These are phyloP conservation scores for Pseudozyma flocculosa DNA, from an alignment of 1,284 basidiomycete species.

Conservation along the genomic window DNA sequence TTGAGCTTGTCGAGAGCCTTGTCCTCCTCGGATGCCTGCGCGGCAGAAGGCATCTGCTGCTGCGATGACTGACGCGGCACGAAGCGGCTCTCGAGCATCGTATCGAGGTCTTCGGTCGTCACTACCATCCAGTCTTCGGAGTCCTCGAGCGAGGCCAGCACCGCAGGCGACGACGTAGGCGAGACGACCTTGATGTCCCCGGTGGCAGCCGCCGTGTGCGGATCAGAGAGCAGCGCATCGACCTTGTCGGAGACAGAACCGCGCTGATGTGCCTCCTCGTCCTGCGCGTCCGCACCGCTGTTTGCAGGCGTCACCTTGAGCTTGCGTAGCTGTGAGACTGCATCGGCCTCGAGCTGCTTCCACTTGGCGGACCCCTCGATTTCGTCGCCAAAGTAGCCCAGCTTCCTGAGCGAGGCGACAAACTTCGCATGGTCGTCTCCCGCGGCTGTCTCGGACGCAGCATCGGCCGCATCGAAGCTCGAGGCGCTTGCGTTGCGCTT, in stretches of 20 bases:
- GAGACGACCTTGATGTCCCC: background rate
- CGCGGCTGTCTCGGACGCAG: background rate
- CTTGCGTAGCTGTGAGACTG: conserved; percentile 15
- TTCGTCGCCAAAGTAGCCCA: conserved; percentile 49
- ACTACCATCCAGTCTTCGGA: conserved; percentile 43
- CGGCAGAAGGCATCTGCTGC: background rate
- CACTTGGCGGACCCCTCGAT: conserved; percentile 38
- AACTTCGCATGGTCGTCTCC: conserved; percentile 17
- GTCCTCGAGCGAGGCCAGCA: conserved; percentile 21
- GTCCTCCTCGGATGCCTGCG: conserved; percentile 18
- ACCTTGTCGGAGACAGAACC: conserved; percentile 14
- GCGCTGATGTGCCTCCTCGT: background rate
- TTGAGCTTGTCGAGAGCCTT: conserved; percentile 32
- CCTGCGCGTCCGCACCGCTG: background rate
- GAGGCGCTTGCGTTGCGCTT: too few relatives aligned
- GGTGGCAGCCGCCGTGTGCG: background rate
- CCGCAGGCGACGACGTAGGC: background rate
- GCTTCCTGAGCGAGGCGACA: conserved; percentile 20
- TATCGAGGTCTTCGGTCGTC: conserved; percentile 28
- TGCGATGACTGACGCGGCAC: background rate
- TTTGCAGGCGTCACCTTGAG: background rate
- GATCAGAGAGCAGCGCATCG: conserved; percentile 3
- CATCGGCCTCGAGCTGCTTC: conserved; percentile 38
- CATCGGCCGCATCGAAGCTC: too few relatives aligned
- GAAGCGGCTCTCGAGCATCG: conserved; percentile 9